Evolutionary conservation across 371 early-diverging fungal species (phyloP).

Genomic region (Chytridiales sp.): DNA sequence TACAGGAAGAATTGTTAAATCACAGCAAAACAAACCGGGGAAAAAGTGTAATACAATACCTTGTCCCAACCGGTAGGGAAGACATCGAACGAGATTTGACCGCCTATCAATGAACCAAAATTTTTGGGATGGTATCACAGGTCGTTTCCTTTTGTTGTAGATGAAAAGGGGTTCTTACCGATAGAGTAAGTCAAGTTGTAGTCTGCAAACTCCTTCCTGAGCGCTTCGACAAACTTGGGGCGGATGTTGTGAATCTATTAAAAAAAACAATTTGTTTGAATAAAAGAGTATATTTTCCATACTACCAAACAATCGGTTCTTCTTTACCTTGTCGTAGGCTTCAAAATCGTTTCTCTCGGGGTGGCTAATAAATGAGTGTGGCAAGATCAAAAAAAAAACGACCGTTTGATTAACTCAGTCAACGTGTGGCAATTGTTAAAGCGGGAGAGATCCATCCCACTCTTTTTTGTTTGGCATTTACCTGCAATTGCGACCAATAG

Average conservation of each 20-base stretch:
- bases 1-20: not conserved
- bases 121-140: too few relatives aligned
- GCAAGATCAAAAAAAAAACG: not conserved
- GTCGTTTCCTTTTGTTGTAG: not conserved
- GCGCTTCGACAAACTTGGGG: conserved; percentile 79
- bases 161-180: conserved; percentile 53
- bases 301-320: conserved; percentile 5
- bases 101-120: conserved; percentile 55
- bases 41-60: conserved; percentile 10
- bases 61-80: conserved; percentile 99
- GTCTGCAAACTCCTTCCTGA: conserved; percentile 87
- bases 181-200: conserved; percentile 93
- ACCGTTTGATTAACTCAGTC: not conserved
- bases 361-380: conserved; percentile 53
- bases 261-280: not conserved
- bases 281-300: conserved; percentile 1
- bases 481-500: conserved; percentile 98
- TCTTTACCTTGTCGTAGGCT: conserved; percentile 82
- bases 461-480: conserved; percentile 25
- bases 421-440: conserved; percentile 1
- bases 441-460: not conserved
- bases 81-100: conserved; percentile 99
- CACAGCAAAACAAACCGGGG: not conserved
- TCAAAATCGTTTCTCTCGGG: conserved; percentile 95
- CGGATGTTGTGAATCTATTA: conserved; percentile 69